phyloP scores from a whole-genome alignment of 331 rosid genomes.

The Malus hybrid region DNA sequence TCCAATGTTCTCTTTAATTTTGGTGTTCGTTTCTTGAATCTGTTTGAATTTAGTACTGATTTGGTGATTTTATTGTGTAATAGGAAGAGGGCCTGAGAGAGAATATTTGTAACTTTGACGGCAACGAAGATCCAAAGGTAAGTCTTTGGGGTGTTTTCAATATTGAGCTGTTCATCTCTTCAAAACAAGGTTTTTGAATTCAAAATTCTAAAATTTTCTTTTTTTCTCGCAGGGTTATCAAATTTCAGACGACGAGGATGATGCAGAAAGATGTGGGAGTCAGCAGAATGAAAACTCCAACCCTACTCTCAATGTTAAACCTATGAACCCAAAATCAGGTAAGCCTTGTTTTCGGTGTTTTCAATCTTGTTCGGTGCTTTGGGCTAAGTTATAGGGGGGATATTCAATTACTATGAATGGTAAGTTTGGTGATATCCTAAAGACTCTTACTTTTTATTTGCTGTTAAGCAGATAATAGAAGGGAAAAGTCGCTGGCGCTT shows the following conservation, averaged over 20 bases:
- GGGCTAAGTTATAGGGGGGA: not conserved
- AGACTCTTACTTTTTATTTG: not conserved
- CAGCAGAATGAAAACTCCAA: conserved; percentile 55
- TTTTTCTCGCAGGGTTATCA: not conserved
- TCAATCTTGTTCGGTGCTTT: not conserved
- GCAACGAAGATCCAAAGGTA: conserved; percentile 40
- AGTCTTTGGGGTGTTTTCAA: not conserved
- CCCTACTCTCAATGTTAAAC: conserved; percentile 15
- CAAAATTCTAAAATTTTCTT: not conserved
- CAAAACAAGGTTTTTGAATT: not conserved
- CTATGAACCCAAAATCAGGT: conserved; percentile 40
- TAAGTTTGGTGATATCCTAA: not conserved
- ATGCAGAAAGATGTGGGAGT: conserved; percentile 61
- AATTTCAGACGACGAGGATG: conserved; percentile 73
- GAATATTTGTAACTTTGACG: conserved; percentile 22
- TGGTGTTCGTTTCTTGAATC: not conserved
- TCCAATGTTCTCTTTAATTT: not conserved
- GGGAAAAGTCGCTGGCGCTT: conserved; percentile 86
- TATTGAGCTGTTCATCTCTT: not conserved
- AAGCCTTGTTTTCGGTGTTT: not conserved
- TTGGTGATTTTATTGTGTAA: conserved; percentile 1
- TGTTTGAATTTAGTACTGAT: not conserved
- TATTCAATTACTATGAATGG: not conserved
- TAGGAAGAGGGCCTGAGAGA: conserved; percentile 64
- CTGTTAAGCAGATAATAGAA: conserved; percentile 46